These are phyloP conservation scores for Aspergillus neoniger DNA, from an alignment of 2,329 filamentous ascomycete genomes.

Conservation along the genomic window DNA sequence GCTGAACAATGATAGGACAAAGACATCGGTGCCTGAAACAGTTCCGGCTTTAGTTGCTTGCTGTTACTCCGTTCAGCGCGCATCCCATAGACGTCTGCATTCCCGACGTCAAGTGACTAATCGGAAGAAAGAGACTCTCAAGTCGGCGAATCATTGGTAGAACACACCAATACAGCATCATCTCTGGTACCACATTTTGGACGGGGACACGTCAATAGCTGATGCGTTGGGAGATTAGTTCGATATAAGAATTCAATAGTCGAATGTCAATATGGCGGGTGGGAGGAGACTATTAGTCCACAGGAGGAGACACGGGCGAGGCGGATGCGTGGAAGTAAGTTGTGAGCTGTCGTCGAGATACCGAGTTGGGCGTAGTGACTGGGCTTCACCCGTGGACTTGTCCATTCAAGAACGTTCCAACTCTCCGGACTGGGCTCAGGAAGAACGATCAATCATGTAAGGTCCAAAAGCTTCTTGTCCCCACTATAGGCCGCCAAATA, in stretches of 20 bases:
- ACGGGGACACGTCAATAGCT: slow-evolving; percentile 9
- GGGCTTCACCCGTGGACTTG: too few relatives aligned
- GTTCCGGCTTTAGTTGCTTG: neutral
- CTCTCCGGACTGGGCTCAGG: neutral
- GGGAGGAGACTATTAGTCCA: neutral
- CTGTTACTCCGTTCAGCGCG: neutral
- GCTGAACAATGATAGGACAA: slow-evolving; percentile 1
- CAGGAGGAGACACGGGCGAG: neutral
- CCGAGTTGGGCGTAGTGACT: neutral
- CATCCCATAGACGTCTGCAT: neutral
- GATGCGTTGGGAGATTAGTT: slow-evolving; percentile 2
- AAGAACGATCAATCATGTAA: neutral
- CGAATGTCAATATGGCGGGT: neutral
- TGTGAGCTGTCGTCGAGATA: neutral
- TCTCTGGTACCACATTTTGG: neutral
- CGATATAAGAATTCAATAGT: slow-evolving; percentile 4
- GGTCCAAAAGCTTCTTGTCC: slow-evolving; percentile 4
- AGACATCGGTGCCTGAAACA: slow-evolving; percentile 1
- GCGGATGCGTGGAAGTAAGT: slow-evolving; percentile 7
- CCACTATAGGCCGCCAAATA: slow-evolving; percentile 8
- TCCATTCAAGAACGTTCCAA: too few relatives aligned
- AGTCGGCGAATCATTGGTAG: neutral
- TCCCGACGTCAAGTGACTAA: neutral
- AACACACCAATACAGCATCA: neutral
- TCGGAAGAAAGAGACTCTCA: neutral